Evolutionary conservation across 768 basidiomycete genomes (phyloP), one percentile per base, ranked within the genome.

Genomic region (Tylopilus subfusipes): DNA sequence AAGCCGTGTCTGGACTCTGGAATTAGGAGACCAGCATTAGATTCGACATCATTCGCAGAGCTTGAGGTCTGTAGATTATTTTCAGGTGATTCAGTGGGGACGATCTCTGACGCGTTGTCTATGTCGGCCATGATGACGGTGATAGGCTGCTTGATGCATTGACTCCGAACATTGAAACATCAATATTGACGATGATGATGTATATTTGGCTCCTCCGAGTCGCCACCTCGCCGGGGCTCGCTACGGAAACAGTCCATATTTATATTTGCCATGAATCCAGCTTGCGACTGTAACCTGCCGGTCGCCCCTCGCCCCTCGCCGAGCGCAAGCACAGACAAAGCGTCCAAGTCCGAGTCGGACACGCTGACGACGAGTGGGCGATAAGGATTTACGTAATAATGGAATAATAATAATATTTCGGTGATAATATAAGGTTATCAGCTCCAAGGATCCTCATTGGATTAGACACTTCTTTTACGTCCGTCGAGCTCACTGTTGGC

Each of bases 1-100:
- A 84, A 92, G 0, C 84, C 87, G 63, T 90, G 88, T 58, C 81
- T 78, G 4, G 82, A 69, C 60, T 86, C 78, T 10, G 76, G 73
- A 19, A 73, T 70, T 39, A 71, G 59, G 39, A 82, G 60, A 2
- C 70, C 72, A 5, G 70, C 61, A 29, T 50, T 58, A n/a, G 62
- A 44, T 48, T 63, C 68, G 25, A 52, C 31, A 14, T 50, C 55
- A 31, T 33, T 24, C 19, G 49, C 31, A 19, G 63, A 18, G 9
- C 5, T 36, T 21, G 54, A 18, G 30, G 51, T 34, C 10, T 11
- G 50, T 5, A 22, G 16, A 1, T 27, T 34, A 9, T 4, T 16
- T 16, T 48, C 44, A 5, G 54, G 52, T 4, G 52, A 22, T 40
- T 58, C 55, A 19, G 9, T 42, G 19, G 49, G 29, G 21, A 36